Conservation (phyloP, 352 stramenopile genomes). For the Phytopythium kandeliae region DNA sequence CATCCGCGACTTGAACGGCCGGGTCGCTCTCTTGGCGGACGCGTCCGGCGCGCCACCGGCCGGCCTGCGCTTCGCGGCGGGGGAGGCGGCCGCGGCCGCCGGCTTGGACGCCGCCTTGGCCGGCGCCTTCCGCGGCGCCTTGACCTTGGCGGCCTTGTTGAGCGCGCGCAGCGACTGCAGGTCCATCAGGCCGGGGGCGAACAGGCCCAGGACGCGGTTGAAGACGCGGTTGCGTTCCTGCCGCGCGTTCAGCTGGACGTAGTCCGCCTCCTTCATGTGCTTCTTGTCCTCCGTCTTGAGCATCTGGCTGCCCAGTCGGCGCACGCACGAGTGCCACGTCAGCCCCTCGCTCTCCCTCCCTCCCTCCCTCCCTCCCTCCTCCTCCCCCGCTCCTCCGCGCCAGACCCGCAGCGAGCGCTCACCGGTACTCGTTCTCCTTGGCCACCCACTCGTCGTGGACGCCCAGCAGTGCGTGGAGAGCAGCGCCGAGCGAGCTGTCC, state of each 20-base stretch:
- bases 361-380: no score
- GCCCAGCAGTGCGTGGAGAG: conserved; percentile 41
- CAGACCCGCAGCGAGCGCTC: no score
- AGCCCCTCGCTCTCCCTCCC: not conserved
- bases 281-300: conserved; percentile 90
- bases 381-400: no score
- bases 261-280: conserved; percentile 70
- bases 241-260: conserved; percentile 58
- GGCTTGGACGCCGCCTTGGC: conserved; percentile 22
- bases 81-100: conserved; percentile 3
- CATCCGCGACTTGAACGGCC: conserved; percentile 75
- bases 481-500: conserved; percentile 44
- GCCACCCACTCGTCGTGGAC: conserved; percentile 73
- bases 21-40: conserved; percentile 47
- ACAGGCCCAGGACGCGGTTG: conserved; percentile 63
- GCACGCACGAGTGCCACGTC: not conserved
- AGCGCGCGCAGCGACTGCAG: conserved; percentile 56
- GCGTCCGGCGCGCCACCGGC: conserved; percentile 6
- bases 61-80: conserved; percentile 39
- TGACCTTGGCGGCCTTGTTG: conserved; percentile 63
- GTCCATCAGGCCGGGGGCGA: conserved; percentile 57
- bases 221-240: conserved; percentile 85
- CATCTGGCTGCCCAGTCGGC: conserved; percentile 50
- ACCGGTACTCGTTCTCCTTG: conserved; percentile 87
- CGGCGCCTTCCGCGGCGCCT: conserved; percentile 41